Evolutionary conservation across 2,329 filamentous ascomycete species (phyloP), one percentile per base, ranked within the genome.

Genomic region (Phialocephala sp.): DNA sequence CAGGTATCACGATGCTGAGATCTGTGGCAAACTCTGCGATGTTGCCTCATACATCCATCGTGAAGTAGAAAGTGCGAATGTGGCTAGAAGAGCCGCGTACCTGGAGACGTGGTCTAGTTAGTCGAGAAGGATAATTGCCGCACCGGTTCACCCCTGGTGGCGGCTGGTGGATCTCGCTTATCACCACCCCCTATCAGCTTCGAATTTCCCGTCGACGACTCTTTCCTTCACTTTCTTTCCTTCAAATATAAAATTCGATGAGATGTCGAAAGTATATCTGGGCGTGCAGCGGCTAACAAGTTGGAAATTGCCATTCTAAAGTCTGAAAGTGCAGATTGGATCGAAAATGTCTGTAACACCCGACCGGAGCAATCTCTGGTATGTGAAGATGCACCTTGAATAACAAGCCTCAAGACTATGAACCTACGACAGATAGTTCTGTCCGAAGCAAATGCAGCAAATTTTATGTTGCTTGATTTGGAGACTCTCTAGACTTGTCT

Each of bases 91-190:
- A 24, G 20, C n/a, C n/a, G 8, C 20, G 45, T n/a, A 43, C 14
- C 22, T n/a, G 45, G 45, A 50, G 11, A 22, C 12, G n/a, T n/a
- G 20, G 2, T 50, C 6, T 50, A n/a, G 45, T 24, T 50, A n/a
- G 45, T 20, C 45, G 12, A 24, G 4, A 22, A 5, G n/a, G 4
- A 50, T 50, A 50, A n/a, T 50, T 50, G 45, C 45, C 45, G 45
- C 45, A 24, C 45, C 41, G 41, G 41, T n/a, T 15, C 15, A 6
- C 41, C 15, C 41, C 6, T 50, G n/a, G 45, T 50, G 45, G 45
- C 45, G 45, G 45, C 20, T 50, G 20, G 6, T 50, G 11, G 45
- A 50, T 50, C 45, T 50, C 45, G 45, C 45, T 50, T 50, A 14
- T 22, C n/a, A 14, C 45, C 45, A 32, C 27, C 27, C 27, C 45